Evolutionary conservation across 768 basidiomycete genomes (phyloP).

Genomic region (Boletales sp.): DNA sequence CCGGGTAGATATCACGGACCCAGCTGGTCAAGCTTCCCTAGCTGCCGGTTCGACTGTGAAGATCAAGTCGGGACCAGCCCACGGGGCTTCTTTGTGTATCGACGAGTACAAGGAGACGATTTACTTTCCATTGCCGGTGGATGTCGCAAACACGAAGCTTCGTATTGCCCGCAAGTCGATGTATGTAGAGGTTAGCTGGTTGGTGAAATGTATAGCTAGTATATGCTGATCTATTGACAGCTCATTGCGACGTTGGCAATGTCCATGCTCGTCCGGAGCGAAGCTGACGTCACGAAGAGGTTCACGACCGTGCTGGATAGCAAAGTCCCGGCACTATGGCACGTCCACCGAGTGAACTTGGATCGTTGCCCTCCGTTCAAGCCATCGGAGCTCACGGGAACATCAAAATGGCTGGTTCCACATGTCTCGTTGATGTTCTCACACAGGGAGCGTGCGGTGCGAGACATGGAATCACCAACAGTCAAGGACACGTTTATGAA

Average conservation of each 20-base stretch:
- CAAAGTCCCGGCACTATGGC: slow-evolving; percentile 25
- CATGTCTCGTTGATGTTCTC: slow-evolving; percentile 34
- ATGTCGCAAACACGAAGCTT: slow-evolving; percentile 33
- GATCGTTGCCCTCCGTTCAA: slow-evolving; percentile 33
- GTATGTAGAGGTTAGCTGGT: slow-evolving; percentile 38
- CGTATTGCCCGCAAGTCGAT: slow-evolving; percentile 53
- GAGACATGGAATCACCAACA: neutral
- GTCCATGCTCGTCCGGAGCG: slow-evolving; percentile 16
- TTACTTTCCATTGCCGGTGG: slow-evolving; percentile 43
- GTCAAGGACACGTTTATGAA: slow-evolving; percentile 24
- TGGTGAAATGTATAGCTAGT: neutral
- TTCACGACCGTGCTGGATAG: slow-evolving; percentile 26
- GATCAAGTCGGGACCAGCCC: slow-evolving; percentile 7
- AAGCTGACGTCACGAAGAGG: slow-evolving; percentile 15
- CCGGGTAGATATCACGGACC: slow-evolving; percentile 22
- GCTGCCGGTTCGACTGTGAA: slow-evolving; percentile 15
- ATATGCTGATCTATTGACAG: slow-evolving; percentile 4
- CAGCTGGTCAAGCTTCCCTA: slow-evolving; percentile 15
- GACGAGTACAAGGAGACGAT: slow-evolving; percentile 25
- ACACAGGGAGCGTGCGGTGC: slow-evolving; percentile 22
- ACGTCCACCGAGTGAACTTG: slow-evolving; percentile 39
- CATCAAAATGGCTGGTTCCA: slow-evolving; percentile 29
- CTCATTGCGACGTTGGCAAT: slow-evolving; percentile 18
- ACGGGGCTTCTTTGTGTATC: slow-evolving; percentile 7
- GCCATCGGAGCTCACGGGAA: slow-evolving; percentile 2